Evolutionary conservation across 441 rosid species (phyloP), one percentile per base, ranked within the genome.

Genomic region (Eruca vesicaria): DNA sequence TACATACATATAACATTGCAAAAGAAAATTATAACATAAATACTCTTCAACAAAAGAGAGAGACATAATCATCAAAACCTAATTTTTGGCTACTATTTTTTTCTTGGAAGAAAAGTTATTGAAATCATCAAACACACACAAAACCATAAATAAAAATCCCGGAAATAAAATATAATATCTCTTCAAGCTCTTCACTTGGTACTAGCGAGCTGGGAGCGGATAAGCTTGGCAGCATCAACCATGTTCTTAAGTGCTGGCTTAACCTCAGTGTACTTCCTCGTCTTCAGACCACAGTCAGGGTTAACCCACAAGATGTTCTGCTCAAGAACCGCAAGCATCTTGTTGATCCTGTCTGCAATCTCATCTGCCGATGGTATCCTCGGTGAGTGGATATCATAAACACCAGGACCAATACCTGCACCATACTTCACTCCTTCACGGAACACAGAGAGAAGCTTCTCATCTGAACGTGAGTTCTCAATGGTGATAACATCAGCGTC

Each of bases 351-450:
- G 84, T 94, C 99, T 2, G 98, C 99, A 28, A 94, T 94, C 81
- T 94, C 99, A 50, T 90, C 99, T 0, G 90, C 79, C 2, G 98
- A 86, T 74, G 97, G 98, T 82, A 92, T 92, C 81, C 98, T 92
- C 0, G 98, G 99, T 23, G 98, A 94, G 88, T 92, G 98, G 78
- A 94, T 94, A 77, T 94, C 99, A 10, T 92, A 94, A 18, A 92
- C 99, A 58, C 99, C 98, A 6, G 99, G 99, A 32, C 99, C 98
- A 16, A 94, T 94, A 31, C 99, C 99, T 36, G 99, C 98, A 72
- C 97, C 99, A 6, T 94, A 92, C 86, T 89, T 94, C 31, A 94
- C 99, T 75, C 97, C 99, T 82, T 94, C 99, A 0, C 99, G 94
- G 98, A 94, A 94, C 48, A 94, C 99, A 0, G 99, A 94, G 26